Conservation (phyloP, 139 green algal genomes). For the Edaphochlamys debaryana region DNA sequence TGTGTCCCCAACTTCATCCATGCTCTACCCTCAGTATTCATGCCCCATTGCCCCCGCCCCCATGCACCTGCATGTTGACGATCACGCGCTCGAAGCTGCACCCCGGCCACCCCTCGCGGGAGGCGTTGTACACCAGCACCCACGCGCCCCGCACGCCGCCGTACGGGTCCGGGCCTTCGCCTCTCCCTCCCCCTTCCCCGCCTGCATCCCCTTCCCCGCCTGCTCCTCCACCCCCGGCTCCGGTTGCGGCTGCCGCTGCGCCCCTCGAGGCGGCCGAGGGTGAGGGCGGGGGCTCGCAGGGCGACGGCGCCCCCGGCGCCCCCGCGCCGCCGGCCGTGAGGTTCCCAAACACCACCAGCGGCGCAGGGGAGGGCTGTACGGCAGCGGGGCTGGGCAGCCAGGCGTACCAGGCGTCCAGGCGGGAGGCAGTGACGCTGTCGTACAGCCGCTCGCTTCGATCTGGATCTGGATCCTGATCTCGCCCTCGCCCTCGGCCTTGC, state of each 20-base stretch:
- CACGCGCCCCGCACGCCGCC: neutral
- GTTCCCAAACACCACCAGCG: neutral
- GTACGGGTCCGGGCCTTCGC: neutral
- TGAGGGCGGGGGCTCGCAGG: neutral
- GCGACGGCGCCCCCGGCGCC: neutral
- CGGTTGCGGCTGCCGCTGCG: neutral
- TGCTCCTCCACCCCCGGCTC: neutral
- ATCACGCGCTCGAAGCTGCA: neutral
- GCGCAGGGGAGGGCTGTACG: neutral
- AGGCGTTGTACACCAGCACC: conserved; percentile 13
- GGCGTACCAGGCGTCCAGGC: conserved; percentile 32
- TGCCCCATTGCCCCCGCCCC: no score
- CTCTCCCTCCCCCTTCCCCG: neutral
- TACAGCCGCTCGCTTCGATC: no score
- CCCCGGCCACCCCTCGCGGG: neutral
- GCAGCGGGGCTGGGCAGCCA: conserved; percentile 23
- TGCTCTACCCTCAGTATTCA: no score
- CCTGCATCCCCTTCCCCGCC: neutral
- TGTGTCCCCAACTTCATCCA: no score
- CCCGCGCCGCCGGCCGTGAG: neutral
- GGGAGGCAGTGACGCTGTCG: neutral
- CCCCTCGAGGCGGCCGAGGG: neutral
- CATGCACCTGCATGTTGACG: conserved; percentile 24
- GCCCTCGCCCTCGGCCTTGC: no score
- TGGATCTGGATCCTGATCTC: no score